Base-by-base conservation (phyloP, 2,329 filamentous ascomycete genomes). In the Pestalotiopsis sp. region DNA sequence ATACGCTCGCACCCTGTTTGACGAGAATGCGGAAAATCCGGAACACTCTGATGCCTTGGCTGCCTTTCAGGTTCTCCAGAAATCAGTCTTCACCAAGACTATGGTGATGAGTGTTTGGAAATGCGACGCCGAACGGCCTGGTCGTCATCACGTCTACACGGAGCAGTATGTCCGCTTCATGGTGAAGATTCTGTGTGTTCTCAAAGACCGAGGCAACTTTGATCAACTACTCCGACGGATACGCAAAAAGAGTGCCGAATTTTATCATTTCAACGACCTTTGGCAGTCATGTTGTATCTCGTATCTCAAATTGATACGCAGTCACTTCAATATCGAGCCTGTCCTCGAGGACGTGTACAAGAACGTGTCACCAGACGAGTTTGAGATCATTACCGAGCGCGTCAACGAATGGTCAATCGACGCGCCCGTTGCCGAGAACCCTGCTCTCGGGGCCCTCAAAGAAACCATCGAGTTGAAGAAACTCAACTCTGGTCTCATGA, bases 91-190 rank as follows among this genome's bases (percentile, higher is more conserved):
- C 73, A 97, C 95, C 52, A 97, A 97, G 82, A 97, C 94, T 0
- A 97, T 97, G 91, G 91, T 93, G 1, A 91, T 97, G 79, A 95
- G 97, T 76, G 94, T 98, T 4, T 98, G 95, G 95, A 95, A 95
- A 74, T 96, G 95, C 49, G 95, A 97, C 72, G 90, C 93, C 61
- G 95, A 98, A 75, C 85, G 88, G 2, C 86, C 94, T 0, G 95
- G 95, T 0, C 89, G 95, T 20, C 95, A 98, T 78, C 96, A 97
- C 75, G 94, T 97, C 49, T 98, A 96, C 78, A 97, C 94, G 0
- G 90, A 93, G 63, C 91, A 92, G 71, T 98, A 98, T 75, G 92
- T 94, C 1, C 90, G 90, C 20, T 96, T 96, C 76, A 93, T 97
- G 79, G 89, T 93, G 13, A 86, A 88, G 67, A 84, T 97, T 7